These are phyloP conservation scores for Limonomyces culmigenus DNA, from an alignment of 1,284 basidiomycete species.

Conservation along the genomic window DNA sequence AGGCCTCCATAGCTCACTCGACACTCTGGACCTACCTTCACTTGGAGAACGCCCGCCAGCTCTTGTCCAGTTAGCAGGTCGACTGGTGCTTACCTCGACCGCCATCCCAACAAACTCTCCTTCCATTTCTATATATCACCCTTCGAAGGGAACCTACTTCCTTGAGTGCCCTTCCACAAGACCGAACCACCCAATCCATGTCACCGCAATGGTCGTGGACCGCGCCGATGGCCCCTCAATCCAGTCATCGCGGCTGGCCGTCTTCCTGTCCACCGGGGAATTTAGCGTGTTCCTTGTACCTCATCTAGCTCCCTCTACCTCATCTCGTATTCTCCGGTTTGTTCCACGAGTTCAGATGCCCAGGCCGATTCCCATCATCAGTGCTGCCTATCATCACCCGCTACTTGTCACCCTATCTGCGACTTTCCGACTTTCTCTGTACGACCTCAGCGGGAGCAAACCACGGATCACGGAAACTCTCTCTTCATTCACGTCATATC, in stretches of 20 bases:
- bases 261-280: constrained; percentile 52
- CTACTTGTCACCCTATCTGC: constrained; percentile 53
- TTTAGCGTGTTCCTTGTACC: constrained; percentile 39
- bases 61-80: no score
- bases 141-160: no score
- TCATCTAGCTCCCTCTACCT: constrained; percentile 22
- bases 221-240: no score
- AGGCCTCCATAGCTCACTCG: no score
- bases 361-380: constrained; percentile 30
- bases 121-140: no score
- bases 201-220: no score
- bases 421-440: constrained; percentile 48
- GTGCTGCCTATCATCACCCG: constrained; percentile 58
- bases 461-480: constrained; percentile 43
- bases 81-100: no score
- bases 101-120: no score
- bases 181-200: no score
- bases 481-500: constrained; percentile 59
- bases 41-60: no score
- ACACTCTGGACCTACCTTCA: no score
- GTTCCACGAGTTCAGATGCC: constrained; percentile 23
- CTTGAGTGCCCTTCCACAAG: no score
- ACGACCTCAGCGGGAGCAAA: constrained; percentile 37
- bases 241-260: constrained; percentile 23
- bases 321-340: constrained; percentile 28